Percentiles rank a stretch among this genome's conserved stretches.
Conservation (phyloP, 2,329 filamentous ascomycete species). For the Berkeleyomyces rouxiae region DNA sequence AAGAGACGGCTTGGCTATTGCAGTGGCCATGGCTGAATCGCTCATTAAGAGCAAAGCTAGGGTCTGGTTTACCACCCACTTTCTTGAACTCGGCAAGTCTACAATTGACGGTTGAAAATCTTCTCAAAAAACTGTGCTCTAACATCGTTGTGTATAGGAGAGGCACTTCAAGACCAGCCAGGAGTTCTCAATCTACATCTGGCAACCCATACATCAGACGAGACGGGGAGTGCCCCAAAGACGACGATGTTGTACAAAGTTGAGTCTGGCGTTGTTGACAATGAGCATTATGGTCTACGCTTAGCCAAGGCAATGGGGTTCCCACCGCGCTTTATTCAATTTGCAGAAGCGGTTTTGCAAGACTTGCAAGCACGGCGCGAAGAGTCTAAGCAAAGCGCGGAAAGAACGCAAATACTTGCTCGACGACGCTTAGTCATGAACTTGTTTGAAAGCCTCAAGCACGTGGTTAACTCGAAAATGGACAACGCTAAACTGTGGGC, state of each 20-base stretch:
- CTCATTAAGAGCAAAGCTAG: conserved; percentile 62
- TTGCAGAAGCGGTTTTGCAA: conserved; percentile 49
- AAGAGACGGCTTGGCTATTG: conserved; percentile 74
- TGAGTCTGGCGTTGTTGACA: conserved; percentile 49
- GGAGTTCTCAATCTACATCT: conserved; percentile 77
- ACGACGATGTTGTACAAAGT: conserved; percentile 86
- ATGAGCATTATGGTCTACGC: conserved; percentile 68
- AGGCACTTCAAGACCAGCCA: conserved; percentile 54
- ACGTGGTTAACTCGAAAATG: conserved; percentile 49
- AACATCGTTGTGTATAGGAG: conserved; percentile 27
- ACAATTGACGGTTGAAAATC: background rate
- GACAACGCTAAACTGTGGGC: conserved; percentile 42
- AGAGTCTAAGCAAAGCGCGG: conserved; percentile 40
- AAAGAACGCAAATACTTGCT: conserved; percentile 40
- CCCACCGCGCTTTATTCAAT: conserved; percentile 47
- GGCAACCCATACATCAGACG: conserved; percentile 44
- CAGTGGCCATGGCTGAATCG: conserved; percentile 76
- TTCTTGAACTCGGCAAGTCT: conserved; percentile 49
- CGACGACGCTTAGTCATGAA: conserved; percentile 58
- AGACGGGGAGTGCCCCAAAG: conserved; percentile 32
- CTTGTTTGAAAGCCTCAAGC: conserved; percentile 53
- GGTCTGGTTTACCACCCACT: conserved; percentile 92
- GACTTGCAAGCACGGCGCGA: conserved; percentile 42
- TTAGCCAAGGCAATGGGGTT: conserved; percentile 62
- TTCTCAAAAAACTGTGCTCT: background rate